Conservation (phyloP, 1,284 basidiomycete genomes). For the Ceratobasidium sp. region DNA sequence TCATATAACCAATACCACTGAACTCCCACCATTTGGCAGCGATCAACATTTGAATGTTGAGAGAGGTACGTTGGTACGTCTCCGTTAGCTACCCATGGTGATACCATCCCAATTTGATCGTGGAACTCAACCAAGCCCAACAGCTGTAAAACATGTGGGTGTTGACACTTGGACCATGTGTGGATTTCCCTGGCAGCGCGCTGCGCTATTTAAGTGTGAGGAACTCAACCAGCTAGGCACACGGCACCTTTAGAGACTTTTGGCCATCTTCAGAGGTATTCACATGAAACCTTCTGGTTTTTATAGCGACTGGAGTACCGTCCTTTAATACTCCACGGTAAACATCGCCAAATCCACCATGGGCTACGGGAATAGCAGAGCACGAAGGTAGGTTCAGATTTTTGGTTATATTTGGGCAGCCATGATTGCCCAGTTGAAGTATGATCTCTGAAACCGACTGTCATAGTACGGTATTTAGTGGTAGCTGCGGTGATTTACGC, state of each 20-base stretch:
- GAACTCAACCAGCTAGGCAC: too few species aligned
- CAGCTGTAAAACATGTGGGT: neutral
- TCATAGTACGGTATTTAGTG: neutral
- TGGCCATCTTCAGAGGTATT: neutral
- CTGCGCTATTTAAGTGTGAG: too few species aligned
- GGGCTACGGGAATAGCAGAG: neutral
- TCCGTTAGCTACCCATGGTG: neutral
- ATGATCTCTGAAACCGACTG: neutral
- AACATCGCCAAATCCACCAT: neutral
- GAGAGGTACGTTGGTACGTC: neutral
- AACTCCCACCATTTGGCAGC: conserved; percentile 9
- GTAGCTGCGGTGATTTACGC: too few species aligned
- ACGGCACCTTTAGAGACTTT: conserved; percentile 4
- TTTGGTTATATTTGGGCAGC: neutral
- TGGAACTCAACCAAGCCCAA: neutral
- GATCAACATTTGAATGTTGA: neutral
- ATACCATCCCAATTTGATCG: conserved; percentile 1
- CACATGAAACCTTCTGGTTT: neutral
- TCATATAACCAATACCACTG: too few species aligned
- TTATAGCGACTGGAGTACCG: neutral
- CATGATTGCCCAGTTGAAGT: neutral
- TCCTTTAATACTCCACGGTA: neutral
- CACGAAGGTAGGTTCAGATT: neutral
- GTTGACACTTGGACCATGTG: conserved; percentile 4
- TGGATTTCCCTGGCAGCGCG: neutral